These are phyloP conservation scores for Leonotis leonurus DNA, from an alignment of 257 asterid genomes.

Conservation along the genomic window DNA sequence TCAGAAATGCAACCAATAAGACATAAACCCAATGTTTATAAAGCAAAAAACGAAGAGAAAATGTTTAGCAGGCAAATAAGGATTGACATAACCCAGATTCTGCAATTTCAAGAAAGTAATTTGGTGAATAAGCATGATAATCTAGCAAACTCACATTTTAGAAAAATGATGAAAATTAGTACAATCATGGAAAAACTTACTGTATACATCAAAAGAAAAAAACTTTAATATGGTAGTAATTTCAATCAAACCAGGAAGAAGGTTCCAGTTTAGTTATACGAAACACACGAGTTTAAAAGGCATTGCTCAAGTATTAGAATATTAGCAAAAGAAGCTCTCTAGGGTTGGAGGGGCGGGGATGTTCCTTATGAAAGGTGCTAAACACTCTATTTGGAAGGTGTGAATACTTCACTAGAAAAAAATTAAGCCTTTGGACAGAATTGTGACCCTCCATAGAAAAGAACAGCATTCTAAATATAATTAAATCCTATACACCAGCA, in stretches of 20 bases:
- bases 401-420: background rate
- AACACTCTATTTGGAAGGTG: background rate
- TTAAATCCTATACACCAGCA: background rate
- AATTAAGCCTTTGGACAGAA: background rate
- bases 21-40: background rate
- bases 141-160: background rate
- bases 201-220: background rate
- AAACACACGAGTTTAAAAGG: background rate
- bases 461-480: background rate
- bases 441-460: background rate
- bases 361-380: background rate
- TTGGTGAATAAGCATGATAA: background rate
- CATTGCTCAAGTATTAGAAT: background rate
- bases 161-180: background rate
- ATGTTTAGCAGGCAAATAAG: background rate
- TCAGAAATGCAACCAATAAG: constrained; percentile 3
- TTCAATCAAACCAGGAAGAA: background rate
- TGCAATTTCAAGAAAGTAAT: background rate
- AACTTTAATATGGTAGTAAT: background rate
- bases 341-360: background rate
- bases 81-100: background rate
- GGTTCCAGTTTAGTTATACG: background rate
- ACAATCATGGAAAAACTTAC: background rate
- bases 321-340: background rate
- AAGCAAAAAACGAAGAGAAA: background rate